Conservation (phyloP, 2,329 filamentous ascomycete genomes). For the Metarhizium brunneum region DNA sequence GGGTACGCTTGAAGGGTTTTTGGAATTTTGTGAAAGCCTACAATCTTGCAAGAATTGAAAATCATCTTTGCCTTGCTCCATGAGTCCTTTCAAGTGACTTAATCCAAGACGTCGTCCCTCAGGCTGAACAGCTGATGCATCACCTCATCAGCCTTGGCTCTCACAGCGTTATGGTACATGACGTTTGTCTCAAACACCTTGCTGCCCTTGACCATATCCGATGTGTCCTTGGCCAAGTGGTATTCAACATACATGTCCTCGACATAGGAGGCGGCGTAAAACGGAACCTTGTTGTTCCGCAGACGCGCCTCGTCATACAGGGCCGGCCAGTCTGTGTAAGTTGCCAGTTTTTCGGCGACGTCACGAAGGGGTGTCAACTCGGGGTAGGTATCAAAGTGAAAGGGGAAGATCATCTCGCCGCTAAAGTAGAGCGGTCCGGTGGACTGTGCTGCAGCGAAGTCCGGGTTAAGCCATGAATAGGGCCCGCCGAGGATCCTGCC, state of each 20-base stretch:
- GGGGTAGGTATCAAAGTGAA: constrained; percentile 72
- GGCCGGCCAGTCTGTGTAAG: constrained; percentile 58
- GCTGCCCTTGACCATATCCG: constrained; percentile 61
- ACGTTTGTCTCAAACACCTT: constrained; percentile 79
- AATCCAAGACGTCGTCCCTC: constrained; percentile 59
- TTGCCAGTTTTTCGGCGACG: constrained; percentile 63
- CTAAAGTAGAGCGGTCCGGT: constrained; percentile 62
- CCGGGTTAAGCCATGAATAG: constrained; percentile 42
- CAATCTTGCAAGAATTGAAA: not conserved
- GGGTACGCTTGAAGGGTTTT: not conserved
- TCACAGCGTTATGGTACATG: constrained; percentile 78
- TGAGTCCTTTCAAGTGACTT: constrained; percentile 4
- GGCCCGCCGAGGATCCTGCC: constrained; percentile 31
- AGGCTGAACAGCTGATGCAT: constrained; percentile 67
- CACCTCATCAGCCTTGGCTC: constrained; percentile 65
- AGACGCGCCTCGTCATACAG: constrained; percentile 71
- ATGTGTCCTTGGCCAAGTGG: constrained; percentile 63
- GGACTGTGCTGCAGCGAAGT: constrained; percentile 15
- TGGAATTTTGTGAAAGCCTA: not conserved
- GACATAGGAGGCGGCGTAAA: constrained; percentile 74
- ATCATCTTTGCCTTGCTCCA: not conserved
- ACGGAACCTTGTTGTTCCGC: constrained; percentile 67
- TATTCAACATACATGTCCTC: constrained; percentile 93
- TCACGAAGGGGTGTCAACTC: constrained; percentile 62
- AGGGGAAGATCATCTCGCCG: constrained; percentile 86